Conservation (phyloP, 148 eudicot genomes). For the Oxyria digyna region DNA sequence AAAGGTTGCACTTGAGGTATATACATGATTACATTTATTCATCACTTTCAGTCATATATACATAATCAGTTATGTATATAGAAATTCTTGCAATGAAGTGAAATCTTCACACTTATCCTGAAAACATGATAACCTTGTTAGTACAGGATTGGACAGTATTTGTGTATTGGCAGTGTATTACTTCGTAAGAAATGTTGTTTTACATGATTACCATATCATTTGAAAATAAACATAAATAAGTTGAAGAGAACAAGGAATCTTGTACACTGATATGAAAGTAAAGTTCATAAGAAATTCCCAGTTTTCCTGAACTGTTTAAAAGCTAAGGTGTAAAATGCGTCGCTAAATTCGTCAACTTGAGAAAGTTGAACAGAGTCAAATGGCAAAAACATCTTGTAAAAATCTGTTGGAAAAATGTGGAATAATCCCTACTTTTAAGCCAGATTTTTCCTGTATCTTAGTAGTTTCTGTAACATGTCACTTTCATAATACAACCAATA, state of each 20-base stretch:
- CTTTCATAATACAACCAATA: neutral
- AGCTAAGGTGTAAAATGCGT: neutral
- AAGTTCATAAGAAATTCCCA: neutral
- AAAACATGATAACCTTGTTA: neutral
- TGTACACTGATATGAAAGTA: neutral
- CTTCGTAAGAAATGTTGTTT: neutral
- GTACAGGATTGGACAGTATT: neutral
- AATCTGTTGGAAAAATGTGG: neutral
- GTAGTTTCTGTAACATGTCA: too few species aligned
- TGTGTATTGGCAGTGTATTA: neutral
- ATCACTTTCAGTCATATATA: neutral
- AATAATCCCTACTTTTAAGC: neutral
- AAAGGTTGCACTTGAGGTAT: slow-evolving; percentile 68
- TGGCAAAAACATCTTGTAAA: neutral
- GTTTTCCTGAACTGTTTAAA: neutral
- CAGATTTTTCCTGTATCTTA: neutral
- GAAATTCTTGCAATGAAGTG: neutral
- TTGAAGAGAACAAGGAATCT: neutral
- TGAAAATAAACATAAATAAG: neutral
- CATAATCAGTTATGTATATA: neutral
- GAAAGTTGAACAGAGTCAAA: neutral
- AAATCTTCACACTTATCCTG: neutral
- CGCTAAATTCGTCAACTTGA: neutral
- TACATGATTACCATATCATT: neutral
- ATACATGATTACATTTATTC: neutral